Conservation (phyloP, 73 alveolate species). For the Paramecium sexaurelia region DNA sequence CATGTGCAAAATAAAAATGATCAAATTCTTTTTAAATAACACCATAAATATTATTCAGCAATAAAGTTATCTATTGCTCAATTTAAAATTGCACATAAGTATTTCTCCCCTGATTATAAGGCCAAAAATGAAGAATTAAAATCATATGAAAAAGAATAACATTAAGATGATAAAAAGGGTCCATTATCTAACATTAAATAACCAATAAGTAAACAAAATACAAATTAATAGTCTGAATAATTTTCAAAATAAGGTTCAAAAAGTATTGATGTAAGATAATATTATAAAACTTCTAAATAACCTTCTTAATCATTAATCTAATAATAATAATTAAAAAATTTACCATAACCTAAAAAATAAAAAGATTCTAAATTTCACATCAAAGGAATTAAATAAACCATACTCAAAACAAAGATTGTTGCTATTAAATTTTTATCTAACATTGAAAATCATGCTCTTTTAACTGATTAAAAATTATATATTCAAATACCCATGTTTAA, state of each 20-base stretch:
- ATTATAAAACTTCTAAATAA: not conserved
- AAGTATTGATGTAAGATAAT: not conserved
- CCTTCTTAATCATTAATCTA: not conserved
- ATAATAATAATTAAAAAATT: not conserved
- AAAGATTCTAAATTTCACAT: not conserved
- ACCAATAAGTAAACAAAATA: not conserved
- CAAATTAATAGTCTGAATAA: not conserved
- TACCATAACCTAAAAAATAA: not conserved
- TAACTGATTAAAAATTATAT: not conserved
- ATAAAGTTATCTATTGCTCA: not conserved
- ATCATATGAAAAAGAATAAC: not conserved
- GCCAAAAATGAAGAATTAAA: not conserved
- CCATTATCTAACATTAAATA: not conserved
- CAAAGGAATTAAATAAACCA: not conserved
- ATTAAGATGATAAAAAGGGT: not conserved
- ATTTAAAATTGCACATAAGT: not conserved
- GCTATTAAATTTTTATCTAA: not conserved
- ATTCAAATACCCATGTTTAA: not conserved
- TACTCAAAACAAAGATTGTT: not conserved
- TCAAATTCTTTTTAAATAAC: not conserved
- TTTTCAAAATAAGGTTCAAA: not conserved
- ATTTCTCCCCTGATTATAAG: not conserved
- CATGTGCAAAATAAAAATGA: not conserved
- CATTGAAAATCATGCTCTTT: slow-evolving; percentile 21
- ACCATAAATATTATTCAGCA: not conserved